Base-by-base conservation (phyloP, 805 yeast genomes). In the Scheffersomyces amazonensis region DNA sequence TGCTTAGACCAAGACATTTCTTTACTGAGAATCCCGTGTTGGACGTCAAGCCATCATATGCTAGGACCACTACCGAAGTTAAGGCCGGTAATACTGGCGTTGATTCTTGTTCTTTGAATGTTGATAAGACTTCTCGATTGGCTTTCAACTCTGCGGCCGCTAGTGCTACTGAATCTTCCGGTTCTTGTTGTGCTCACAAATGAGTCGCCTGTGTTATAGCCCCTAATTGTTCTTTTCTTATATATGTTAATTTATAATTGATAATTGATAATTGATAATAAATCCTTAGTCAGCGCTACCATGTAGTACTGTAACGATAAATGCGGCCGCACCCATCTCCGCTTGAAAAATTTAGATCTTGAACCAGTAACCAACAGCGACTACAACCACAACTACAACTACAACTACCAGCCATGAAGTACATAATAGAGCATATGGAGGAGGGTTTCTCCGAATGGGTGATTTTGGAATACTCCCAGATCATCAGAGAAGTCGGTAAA, bases 361-460 rank as follows among this genome's bases (percentile, higher is more conserved):
- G n/a, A n/a, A n/a, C n/a, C n/a, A n/a, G n/a, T n/a, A n/a, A n/a
- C n/a, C n/a, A n/a, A n/a, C n/a, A n/a, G n/a, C 27, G 13, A 12
- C 5, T 24, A 24, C n/a, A 7, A 24, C 8, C 27, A 6, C 5
- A 24, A 24, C 13, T 7, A 24, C 13, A 24, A 15, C 17, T 5
- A 24, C 5, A 24, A 24, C 18, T 18, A 25, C 20, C 35, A 29
- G 42, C 23, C 30, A 87, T 87, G 95, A 88, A 87, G 63, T 91
- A 89, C 71, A 79, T 93, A 37, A 89, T 91, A 36, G 99, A 91
- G 62, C 99, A 91, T 58, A 91, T 91, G 97, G 99, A 91, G 62
- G 85, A 80, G 43, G 98, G 96, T 1, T 88, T 91, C 74, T 87
- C 96, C 47, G 93, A 86, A 48, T 91, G 99, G 99, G 98, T 91